phyloP scores from a whole-genome alignment of 768 basidiomycete species.

The Termitomyces sp. region DNA sequence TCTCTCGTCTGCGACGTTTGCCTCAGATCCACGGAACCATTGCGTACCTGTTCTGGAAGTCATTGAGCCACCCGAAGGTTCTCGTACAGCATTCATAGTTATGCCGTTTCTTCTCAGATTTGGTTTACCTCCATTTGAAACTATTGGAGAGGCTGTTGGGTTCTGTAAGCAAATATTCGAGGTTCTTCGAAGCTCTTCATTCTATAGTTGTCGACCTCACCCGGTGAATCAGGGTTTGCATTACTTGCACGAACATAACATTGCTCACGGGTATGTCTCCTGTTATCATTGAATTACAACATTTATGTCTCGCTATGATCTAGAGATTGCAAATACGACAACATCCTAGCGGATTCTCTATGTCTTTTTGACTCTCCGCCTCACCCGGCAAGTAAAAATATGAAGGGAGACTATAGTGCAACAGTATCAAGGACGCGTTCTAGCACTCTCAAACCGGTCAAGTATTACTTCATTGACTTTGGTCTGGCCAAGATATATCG shows the following conservation, averaged over 20 bases:
- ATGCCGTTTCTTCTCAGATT: conserved; percentile 18
- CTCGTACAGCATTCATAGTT: conserved; percentile 12
- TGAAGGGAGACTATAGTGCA: not conserved
- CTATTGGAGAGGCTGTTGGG: not conserved
- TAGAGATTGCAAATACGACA: not conserved
- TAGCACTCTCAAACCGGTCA: not conserved
- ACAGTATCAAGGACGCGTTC: not conserved
- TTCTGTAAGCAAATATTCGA: not conserved
- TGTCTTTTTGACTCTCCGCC: not conserved
- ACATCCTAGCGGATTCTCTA: not conserved
- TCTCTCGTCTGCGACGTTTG: conserved; percentile 10
- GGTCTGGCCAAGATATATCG: not conserved
- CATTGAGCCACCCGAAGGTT: conserved; percentile 13
- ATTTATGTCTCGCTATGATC: not conserved
- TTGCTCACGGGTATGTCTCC: not conserved
- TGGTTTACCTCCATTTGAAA: not conserved
- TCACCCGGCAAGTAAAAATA: not conserved
- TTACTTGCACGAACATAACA: not conserved
- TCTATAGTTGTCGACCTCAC: not conserved
- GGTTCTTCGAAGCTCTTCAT: not conserved
- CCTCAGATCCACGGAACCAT: conserved; percentile 20
- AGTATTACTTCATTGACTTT: not conserved
- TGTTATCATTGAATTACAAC: not conserved
- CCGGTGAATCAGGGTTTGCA: not conserved
- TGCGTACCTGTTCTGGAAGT: conserved; percentile 22